A percentile compares a stretch with the other conserved stretches of the same genome.
Conservation (phyloP, 192 early-diverging fungal species). For the Gamsiella multidivaricata region DNA sequence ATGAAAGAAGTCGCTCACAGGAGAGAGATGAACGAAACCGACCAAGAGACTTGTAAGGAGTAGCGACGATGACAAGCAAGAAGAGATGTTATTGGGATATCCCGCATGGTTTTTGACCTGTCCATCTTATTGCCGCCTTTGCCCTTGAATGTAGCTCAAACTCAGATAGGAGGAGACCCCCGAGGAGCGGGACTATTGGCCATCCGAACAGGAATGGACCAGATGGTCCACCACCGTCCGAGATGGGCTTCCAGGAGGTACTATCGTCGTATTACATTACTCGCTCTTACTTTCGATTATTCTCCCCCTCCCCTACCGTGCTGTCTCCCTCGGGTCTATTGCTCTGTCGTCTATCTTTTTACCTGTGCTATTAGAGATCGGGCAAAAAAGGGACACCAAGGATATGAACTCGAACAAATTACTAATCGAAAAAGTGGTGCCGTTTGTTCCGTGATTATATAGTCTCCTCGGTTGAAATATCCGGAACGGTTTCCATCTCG, state of each 20-base stretch:
- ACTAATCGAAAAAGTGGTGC: not conserved
- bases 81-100: not conserved
- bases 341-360: not conserved
- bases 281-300: not conserved
- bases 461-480: slow-evolving; percentile 38
- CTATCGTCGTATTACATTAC: not conserved
- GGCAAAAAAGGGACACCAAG: no score
- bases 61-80: not conserved
- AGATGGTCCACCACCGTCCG: slow-evolving; percentile 26
- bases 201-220: slow-evolving; percentile 22
- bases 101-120: not conserved
- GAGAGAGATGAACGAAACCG: slow-evolving; percentile 47
- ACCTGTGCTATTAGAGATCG: slow-evolving; percentile 28
- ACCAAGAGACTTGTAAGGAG: slow-evolving; percentile 46
- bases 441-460: not conserved
- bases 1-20: slow-evolving; percentile 38
- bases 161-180: slow-evolving; percentile 37
- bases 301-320: not conserved
- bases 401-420: no score
- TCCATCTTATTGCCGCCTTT: not conserved
- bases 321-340: not conserved
- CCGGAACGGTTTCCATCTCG: slow-evolving; percentile 28
- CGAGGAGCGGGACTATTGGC: slow-evolving; percentile 18
- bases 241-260: slow-evolving; percentile 52
- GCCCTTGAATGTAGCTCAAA: slow-evolving; percentile 19